phyloP scores from a whole-genome alignment of 1,139 yeast genomes.

The Yamadazyma pseudoaaseri region DNA sequence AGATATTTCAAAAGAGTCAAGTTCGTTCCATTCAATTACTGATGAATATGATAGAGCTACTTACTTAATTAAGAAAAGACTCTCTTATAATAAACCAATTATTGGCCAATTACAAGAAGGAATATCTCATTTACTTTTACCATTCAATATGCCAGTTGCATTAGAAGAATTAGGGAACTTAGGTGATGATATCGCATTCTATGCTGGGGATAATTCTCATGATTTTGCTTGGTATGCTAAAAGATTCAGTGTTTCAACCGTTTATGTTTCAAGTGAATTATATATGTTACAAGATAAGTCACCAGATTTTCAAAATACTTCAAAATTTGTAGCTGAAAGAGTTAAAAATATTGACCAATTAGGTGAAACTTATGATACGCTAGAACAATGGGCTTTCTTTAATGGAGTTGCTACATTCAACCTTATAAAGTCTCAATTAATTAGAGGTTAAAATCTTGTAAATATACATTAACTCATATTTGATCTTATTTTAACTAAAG shows the following conservation, averaged over 20 bases:
- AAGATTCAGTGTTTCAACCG: conserved; percentile 64
- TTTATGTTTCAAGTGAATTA: conserved; percentile 72
- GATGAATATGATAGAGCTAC: conserved; percentile 61
- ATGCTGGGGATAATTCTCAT: conserved; percentile 77
- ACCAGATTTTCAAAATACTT: conserved; percentile 51
- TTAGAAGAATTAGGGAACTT: conserved; percentile 69
- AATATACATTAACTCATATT: conserved; percentile 1
- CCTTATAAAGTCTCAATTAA: conserved; percentile 65
- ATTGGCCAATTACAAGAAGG: conserved; percentile 46
- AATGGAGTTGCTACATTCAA: conserved; percentile 67
- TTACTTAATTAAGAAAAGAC: conserved; percentile 57
- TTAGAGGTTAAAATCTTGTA: conserved; percentile 48
- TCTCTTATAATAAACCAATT: conserved; percentile 60
- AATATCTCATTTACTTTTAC: conserved; percentile 53
- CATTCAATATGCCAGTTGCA: conserved; percentile 49
- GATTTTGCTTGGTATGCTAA: conserved; percentile 95
- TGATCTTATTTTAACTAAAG: conserved; percentile 44
- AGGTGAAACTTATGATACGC: conserved; percentile 60
- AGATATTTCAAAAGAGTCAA: conserved; percentile 25
- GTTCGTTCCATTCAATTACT: conserved; percentile 24
- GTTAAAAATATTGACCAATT: conserved; percentile 52
- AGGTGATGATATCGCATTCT: conserved; percentile 73
- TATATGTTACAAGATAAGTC: conserved; percentile 82
- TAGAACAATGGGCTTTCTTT: conserved; percentile 76
- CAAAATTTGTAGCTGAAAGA: conserved; percentile 62